phyloP scores from a whole-genome alignment of 768 basidiomycete species.

The Lactarius vividus region DNA sequence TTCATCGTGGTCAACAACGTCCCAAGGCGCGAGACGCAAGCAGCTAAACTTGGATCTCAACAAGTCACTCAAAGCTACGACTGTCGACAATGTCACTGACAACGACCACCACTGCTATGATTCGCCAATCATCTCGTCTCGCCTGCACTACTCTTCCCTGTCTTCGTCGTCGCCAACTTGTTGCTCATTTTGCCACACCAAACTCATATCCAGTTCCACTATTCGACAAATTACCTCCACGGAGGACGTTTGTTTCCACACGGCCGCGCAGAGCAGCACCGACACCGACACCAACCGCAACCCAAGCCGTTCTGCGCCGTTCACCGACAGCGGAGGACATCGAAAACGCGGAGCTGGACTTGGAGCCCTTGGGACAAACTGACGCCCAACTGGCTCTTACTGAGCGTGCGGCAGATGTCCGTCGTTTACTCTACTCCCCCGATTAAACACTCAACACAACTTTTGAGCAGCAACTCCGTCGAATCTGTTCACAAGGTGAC shows the following conservation, averaged over 20 bases:
- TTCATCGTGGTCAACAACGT: constrained; percentile 22
- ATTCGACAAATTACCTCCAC: neutral
- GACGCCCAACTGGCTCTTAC: constrained; percentile 60
- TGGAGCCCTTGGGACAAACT: constrained; percentile 53
- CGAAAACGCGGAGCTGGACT: constrained; percentile 60
- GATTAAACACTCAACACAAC: neutral
- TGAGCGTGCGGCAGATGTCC: constrained; percentile 72
- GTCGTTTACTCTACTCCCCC: constrained; percentile 21
- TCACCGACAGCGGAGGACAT: constrained; percentile 41
- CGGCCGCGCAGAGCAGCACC: constrained; percentile 4
- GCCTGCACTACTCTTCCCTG: neutral
- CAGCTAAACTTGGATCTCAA: neutral
- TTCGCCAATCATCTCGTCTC: neutral
- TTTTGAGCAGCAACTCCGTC: constrained; percentile 65
- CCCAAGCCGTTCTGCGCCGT: constrained; percentile 39
- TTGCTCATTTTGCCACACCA: constrained; percentile 3
- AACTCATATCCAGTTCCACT: neutral
- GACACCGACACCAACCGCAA: constrained; percentile 11
- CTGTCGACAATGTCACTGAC: neutral
- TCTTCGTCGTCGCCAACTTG: neutral
- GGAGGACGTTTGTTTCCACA: constrained; percentile 19
- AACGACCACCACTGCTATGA: neutral
- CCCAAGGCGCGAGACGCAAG: neutral
- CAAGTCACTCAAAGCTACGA: neutral
- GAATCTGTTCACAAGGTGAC: constrained; percentile 63